These are phyloP conservation scores for Dendrobium catenatum DNA, from an alignment of 106 monocot genomes.

Conservation along the genomic window DNA sequence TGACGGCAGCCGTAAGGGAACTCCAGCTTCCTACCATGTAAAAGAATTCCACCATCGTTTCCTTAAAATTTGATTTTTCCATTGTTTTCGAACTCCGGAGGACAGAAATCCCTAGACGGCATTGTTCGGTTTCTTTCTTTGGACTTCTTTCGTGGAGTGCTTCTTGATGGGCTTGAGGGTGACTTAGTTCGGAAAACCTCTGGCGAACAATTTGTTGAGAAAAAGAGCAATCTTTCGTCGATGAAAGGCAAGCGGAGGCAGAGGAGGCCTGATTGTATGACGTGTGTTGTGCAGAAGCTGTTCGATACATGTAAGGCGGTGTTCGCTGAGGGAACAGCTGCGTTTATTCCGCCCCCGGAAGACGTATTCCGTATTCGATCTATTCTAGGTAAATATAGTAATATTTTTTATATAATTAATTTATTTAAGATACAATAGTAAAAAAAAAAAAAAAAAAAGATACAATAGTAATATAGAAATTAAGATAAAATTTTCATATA, in stretches of 20 bases:
- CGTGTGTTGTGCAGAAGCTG: slow-evolving; percentile 39
- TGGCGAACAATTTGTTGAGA: neutral
- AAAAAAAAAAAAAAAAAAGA: too few relatives aligned
- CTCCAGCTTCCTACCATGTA: neutral
- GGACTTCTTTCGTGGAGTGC: neutral
- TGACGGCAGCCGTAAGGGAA: neutral
- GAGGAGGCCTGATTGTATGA: slow-evolving; percentile 10
- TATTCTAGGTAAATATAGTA: slow-evolving; percentile 44
- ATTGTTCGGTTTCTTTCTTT: neutral
- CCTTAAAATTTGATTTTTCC: neutral
- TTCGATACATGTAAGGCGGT: slow-evolving; percentile 60
- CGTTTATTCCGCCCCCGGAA: slow-evolving; percentile 44
- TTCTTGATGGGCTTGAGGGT: slow-evolving; percentile 5
- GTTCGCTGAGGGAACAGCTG: slow-evolving; percentile 51
- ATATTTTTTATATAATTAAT: too few relatives aligned
- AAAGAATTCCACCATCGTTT: neutral
- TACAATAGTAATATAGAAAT: too few relatives aligned
- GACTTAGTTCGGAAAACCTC: neutral
- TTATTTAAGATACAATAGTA: too few relatives aligned
- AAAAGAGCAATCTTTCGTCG: neutral
- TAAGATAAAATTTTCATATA: too few relatives aligned
- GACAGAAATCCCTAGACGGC: too few relatives aligned
- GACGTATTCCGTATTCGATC: slow-evolving; percentile 36
- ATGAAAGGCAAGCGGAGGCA: slow-evolving; percentile 36
- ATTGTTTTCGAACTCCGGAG: too few relatives aligned